phyloP scores from a whole-genome alignment of 1,139 yeast genomes.

The Saccharomyces hybrid region DNA sequence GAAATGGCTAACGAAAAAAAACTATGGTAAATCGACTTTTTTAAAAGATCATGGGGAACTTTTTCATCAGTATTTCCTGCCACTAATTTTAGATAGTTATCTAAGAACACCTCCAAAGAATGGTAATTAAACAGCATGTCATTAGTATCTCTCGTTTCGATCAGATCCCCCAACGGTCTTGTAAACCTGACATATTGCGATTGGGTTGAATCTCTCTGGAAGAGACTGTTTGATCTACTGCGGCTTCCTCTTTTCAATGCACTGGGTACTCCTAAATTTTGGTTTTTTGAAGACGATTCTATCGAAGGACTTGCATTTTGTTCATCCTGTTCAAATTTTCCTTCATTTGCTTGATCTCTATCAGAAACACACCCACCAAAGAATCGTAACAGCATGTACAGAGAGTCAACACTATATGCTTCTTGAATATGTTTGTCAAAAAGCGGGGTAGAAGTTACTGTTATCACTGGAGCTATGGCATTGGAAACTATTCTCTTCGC shows the following conservation, averaged over 20 bases:
- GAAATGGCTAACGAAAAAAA: slow-evolving; percentile 57
- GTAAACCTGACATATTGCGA: slow-evolving; percentile 39
- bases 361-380: slow-evolving; percentile 32
- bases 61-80: slow-evolving; percentile 28
- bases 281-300: neutral
- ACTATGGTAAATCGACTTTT: slow-evolving; percentile 48
- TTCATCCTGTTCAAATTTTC: neutral
- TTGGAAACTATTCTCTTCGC: slow-evolving; percentile 29
- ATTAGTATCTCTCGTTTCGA: slow-evolving; percentile 22
- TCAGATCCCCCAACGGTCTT: slow-evolving; percentile 38
- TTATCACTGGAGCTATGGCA: slow-evolving; percentile 31
- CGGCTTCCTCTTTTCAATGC: neutral
- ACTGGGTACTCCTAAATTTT: slow-evolving; percentile 2
- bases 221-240: slow-evolving; percentile 27
- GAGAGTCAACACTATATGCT: slow-evolving; percentile 23
- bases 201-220: slow-evolving; percentile 28
- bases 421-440: slow-evolving; percentile 26
- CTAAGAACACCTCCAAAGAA: slow-evolving; percentile 32
- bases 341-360: slow-evolving; percentile 30
- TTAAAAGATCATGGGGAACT: slow-evolving; percentile 26
- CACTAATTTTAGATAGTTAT: slow-evolving; percentile 29
- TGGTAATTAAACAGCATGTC: slow-evolving; percentile 30
- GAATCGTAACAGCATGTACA: slow-evolving; percentile 27
- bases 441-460: slow-evolving; percentile 26
- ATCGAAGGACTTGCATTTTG: neutral